A percentile compares a stretch with the other conserved stretches of the same genome.
phyloP scores from a whole-genome alignment of 1,284 basidiomycete species.

The Ganoderma resinaceum region DNA sequence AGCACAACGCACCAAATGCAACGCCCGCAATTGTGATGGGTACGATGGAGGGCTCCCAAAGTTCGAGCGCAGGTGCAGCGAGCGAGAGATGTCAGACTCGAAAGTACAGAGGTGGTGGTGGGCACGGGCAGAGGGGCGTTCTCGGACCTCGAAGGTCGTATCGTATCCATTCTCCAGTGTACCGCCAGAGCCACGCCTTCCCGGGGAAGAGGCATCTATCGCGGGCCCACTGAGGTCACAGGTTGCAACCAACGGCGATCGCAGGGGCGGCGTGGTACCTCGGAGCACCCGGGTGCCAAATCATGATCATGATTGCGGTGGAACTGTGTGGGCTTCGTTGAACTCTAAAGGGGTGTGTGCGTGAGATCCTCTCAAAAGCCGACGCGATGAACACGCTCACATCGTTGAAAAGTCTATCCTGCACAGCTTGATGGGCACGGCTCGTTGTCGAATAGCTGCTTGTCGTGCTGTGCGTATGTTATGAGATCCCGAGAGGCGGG shows the following conservation, averaged over 20 bases:
- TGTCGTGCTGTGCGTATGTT: not conserved
- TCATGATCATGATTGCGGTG: slow-evolving; percentile 3
- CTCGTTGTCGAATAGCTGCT: not conserved
- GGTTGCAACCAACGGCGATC: slow-evolving; percentile 2
- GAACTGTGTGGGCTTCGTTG: not conserved
- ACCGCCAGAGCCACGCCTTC: slow-evolving; percentile 2
- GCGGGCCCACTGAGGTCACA: not conserved
- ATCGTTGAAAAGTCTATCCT: not conserved
- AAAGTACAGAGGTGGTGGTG: not conserved
- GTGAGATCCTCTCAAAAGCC: not conserved
- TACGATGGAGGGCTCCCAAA: not conserved
- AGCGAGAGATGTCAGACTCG: not conserved
- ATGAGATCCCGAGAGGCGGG: not conserved
- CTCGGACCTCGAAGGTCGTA: not conserved
- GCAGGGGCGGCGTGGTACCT: not conserved
- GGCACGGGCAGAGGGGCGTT: not conserved
- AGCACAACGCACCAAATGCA: not conserved
- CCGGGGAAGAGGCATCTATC: not conserved
- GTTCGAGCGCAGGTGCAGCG: not conserved
- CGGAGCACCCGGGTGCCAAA: not conserved
- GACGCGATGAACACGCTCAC: not conserved
- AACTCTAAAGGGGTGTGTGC: not conserved
- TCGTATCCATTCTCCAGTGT: not conserved
- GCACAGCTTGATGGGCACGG: not conserved
- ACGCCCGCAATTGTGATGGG: not conserved